A percentile compares a stretch with the other conserved stretches of the same genome.
These are phyloP conservation scores for Aspergillus carbonarius DNA, from an alignment of 2,329 filamentous ascomycete genomes.

Conservation along the genomic window DNA sequence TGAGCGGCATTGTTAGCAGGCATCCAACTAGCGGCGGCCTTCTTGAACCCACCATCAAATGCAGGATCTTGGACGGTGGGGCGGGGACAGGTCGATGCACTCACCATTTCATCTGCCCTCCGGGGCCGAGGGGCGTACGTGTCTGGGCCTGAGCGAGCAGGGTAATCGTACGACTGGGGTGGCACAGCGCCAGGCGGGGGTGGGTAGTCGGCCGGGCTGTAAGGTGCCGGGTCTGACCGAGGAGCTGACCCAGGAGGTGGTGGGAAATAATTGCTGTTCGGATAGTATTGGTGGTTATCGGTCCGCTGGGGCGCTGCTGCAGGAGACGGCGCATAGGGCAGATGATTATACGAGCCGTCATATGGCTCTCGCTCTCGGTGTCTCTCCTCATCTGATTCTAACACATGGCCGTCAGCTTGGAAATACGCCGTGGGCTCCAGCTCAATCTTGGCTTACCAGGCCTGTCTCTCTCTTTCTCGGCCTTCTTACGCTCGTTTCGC, in stretches of 20 bases:
- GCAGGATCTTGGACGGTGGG: constrained; percentile 37
- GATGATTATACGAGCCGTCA: constrained; percentile 42
- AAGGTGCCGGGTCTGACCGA: constrained; percentile 28
- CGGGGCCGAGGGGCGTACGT: constrained; percentile 40
- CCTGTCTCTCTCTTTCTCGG: constrained; percentile 49
- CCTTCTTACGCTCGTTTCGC: constrained; percentile 56
- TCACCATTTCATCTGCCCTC: constrained; percentile 53
- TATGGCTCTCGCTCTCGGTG: constrained; percentile 41
- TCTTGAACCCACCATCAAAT: constrained; percentile 45
- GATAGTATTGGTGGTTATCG: constrained; percentile 41
- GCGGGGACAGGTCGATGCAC: constrained; percentile 39
- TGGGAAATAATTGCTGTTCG: constrained; percentile 42
- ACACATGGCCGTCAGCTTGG: constrained; percentile 18
- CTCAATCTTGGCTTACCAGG: constrained; percentile 42
- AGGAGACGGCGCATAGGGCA: constrained; percentile 40
- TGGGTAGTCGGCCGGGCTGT: constrained; percentile 43
- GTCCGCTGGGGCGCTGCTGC: constrained; percentile 30
- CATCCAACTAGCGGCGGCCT: constrained; percentile 3
- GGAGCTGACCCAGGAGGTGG: constrained; percentile 41
- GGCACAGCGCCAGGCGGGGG: constrained; percentile 42
- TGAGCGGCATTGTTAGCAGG: constrained; percentile 16
- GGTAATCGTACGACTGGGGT: constrained; percentile 41
- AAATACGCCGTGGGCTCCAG: background rate
- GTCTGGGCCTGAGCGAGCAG: constrained; percentile 35
- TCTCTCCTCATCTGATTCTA: constrained; percentile 30